Evolutionary conservation across 1,284 basidiomycete species (phyloP).

Genomic region (Ceratobasidium sp.): DNA sequence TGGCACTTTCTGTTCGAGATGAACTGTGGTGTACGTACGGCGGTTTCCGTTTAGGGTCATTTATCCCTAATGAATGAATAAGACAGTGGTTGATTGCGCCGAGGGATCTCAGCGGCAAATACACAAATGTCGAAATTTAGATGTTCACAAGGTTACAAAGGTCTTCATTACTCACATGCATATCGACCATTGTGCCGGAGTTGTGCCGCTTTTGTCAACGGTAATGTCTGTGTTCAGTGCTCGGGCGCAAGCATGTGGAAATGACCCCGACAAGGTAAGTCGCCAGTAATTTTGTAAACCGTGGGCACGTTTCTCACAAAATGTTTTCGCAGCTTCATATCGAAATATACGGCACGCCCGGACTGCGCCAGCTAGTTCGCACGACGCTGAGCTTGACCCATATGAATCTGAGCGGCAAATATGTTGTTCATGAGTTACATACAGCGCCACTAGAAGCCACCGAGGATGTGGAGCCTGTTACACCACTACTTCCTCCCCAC

Average conservation of each 20-base stretch:
- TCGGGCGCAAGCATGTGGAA: constrained; percentile 17
- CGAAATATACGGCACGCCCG: constrained; percentile 84
- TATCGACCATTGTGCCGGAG: constrained; percentile 79
- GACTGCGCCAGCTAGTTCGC: constrained; percentile 78
- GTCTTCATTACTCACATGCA: constrained; percentile 37
- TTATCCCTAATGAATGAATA: not conserved
- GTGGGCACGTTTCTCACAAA: not conserved
- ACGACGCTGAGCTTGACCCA: constrained; percentile 73
- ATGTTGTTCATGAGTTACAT: constrained; percentile 83
- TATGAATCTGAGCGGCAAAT: constrained; percentile 68
- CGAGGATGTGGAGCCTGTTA: constrained; percentile 55
- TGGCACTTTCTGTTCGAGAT: constrained; percentile 13
- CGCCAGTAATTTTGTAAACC: constrained; percentile 21
- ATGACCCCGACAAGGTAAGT: constrained; percentile 27
- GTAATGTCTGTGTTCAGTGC: constrained; percentile 45
- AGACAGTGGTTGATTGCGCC: constrained; percentile 31
- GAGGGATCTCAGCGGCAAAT: constrained; percentile 36
- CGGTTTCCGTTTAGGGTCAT: not conserved
- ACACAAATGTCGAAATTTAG: constrained; percentile 6
- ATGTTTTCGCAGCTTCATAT: constrained; percentile 50
- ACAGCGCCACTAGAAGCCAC: constrained; percentile 43
- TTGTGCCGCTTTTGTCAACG: constrained; percentile 74
- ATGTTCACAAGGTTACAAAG: constrained; percentile 19
- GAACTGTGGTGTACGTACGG: constrained; percentile 15
- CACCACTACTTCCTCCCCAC: constrained; percentile 62